Evolutionary conservation across 164 flowering plant genomes (phyloP), one percentile per base, ranked within the genome.

Genomic region (Vitis amurensis): DNA sequence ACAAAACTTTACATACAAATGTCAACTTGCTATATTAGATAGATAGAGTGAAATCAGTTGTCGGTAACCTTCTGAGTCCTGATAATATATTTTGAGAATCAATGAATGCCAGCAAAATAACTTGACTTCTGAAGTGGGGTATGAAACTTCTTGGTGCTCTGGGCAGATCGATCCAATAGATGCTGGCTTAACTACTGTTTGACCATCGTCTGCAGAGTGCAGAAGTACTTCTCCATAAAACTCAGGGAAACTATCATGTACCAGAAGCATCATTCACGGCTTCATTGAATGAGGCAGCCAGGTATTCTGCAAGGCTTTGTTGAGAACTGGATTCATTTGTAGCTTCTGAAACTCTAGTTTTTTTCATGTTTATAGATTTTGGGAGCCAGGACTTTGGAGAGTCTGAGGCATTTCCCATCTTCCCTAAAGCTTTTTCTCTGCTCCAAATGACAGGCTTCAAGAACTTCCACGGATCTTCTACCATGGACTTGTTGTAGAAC

Each of bases 401-500:
- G 29, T 17, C 72, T 1, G 72, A 55, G 13, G 68, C 37, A n/a
- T 53, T 27, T 37, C 7, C 17, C 5, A 27, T 50, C 56, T 51
- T n/a, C 29, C 64, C 6, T 1, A 51, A 4, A 27, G 52, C 50
- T n/a, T 30, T 65, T 52, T 51, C 63, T 2, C 61, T 60, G 63
- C 7, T 72, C 85, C 88, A 83, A 37, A 82, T 29, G 23, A 86
- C 73, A 72, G 98, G 97, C 66, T 73, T 69, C 79, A 93, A 63
- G 31, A 50, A 55, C 77, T 81, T 74, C 98, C 97, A 91, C 10
- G 98, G 98, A 57, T 93, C 98, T 73, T 86, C 98, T 8, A 87
- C 64, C 97, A 93, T 91, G 67, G 93, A 89, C 73, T 74, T 81
- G 55, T 75, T 61, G 64, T 81, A 92, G 71, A 80, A 89, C 63